A percentile compares a stretch with the other conserved stretches of the same genome.
phyloP scores from a whole-genome alignment of 768 basidiomycete genomes.

The Coprinopsis cinerea region DNA sequence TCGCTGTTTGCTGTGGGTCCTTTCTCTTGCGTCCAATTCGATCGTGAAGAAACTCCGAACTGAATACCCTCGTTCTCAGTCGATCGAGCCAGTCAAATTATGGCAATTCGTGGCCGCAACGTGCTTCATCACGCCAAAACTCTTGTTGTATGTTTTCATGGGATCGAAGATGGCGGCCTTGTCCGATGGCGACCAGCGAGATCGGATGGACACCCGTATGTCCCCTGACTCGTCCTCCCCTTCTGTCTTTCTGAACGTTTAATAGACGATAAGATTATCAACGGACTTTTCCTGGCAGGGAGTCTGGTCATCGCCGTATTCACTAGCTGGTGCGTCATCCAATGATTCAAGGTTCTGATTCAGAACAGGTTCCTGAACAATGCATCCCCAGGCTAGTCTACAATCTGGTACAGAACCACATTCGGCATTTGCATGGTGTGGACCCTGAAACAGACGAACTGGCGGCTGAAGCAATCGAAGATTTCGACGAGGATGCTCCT shows the following conservation, averaged over 20 bases:
- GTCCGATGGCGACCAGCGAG: constrained; percentile 71
- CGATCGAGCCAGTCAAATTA: constrained; percentile 66
- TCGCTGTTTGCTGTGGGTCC: constrained; percentile 65
- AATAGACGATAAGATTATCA: constrained; percentile 60
- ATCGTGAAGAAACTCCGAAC: neutral
- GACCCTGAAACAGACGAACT: constrained; percentile 45
- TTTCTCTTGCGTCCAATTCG: neutral
- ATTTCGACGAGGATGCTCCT: constrained; percentile 55
- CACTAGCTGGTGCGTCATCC: constrained; percentile 63
- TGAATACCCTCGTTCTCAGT: constrained; percentile 29
- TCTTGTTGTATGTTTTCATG: constrained; percentile 69
- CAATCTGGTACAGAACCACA: constrained; percentile 54
- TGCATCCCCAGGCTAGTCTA: constrained; percentile 56
- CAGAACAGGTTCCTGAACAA: constrained; percentile 9
- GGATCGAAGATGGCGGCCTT: constrained; percentile 69
- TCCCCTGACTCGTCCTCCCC: constrained; percentile 4
- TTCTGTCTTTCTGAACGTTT: constrained; percentile 3
- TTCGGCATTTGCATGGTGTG: constrained; percentile 45
- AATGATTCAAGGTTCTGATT: too few species aligned
- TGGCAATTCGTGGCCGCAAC: constrained; percentile 78
- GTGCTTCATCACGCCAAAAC: constrained; percentile 61
- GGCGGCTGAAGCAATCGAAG: constrained; percentile 55
- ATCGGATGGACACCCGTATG: constrained; percentile 71
- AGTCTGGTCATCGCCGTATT: constrained; percentile 54
- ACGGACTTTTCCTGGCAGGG: constrained; percentile 50